Evolutionary conservation across 768 basidiomycete genomes (phyloP), one percentile per base, ranked within the genome.

Genomic region (Suillus placidus): DNA sequence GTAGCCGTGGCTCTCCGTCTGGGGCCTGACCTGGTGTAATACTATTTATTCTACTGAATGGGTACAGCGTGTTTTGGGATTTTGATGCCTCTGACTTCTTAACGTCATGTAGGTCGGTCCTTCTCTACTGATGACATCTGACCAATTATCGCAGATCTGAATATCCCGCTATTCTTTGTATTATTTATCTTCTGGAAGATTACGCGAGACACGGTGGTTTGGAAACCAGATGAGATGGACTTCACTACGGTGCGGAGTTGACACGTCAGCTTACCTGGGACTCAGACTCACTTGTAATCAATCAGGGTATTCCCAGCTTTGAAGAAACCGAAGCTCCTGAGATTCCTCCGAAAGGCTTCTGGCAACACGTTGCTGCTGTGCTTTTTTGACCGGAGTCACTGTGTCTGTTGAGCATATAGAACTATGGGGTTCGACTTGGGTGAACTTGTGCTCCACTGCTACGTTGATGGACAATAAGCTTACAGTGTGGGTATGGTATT

Each of bases 171-270:
- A 52, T 42, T 68, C 56, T 6, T 67, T n/a, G 58, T 69, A 63
- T 69, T 74, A 37, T 72, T 66, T 64, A 13, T 68, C 20, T 69
- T 68, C 37, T 75, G 69, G 72, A 74, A 75, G 56, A 3, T 68
- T n/a, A 35, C 23, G 34, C 70, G 65, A 62, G 58, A 45, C 58
- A 68, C 74, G 14, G 40, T 23, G 49, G 9, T 79, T 43, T 89
- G 88, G 88, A 83, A 81, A 64, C 80, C 85, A 1, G 63, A 80
- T 32, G 87, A 91, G 71, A 91, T 90, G 88, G 89, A 91, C 74
- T 88, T 90, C 66, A 82, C 85, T 64, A 88, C 88, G n/a, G 87
- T 86, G 62, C 66, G 84, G 76, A 10, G 30, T 18, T 40, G 38
- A 30, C 26, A 30, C 18, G 38, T 40, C 10, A 23, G 23, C 16